A percentile compares a stretch with the other conserved stretches of the same genome.
These are phyloP conservation scores for Rhodocollybia butyracea DNA, from an alignment of 768 basidiomycete genomes.

Conservation along the genomic window DNA sequence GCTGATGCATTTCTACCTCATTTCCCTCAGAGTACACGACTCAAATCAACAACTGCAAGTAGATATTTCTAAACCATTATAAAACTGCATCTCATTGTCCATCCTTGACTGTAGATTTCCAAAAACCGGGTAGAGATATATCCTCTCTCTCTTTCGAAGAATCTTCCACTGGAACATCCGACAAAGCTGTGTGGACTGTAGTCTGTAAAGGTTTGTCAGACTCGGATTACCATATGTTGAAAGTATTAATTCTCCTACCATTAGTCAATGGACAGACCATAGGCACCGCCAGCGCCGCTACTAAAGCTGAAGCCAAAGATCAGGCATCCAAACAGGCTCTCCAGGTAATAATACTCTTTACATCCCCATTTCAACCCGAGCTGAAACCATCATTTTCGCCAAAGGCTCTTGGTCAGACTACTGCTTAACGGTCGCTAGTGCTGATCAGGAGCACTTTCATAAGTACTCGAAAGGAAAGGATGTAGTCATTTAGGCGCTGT, in stretches of 20 bases:
- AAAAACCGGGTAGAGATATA: constrained; percentile 35
- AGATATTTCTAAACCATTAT: neutral
- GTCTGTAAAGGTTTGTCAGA: constrained; percentile 50
- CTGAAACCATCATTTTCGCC: too few relatives aligned
- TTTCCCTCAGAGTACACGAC: neutral
- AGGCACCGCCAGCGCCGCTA: constrained; percentile 42
- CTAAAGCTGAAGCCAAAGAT: constrained; percentile 46
- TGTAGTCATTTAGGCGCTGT: too few relatives aligned
- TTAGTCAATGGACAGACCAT: constrained; percentile 45
- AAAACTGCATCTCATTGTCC: neutral
- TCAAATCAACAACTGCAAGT: constrained; percentile 39
- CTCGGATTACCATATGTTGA: neutral
- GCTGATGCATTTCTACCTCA: too few relatives aligned
- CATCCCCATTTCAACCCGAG: too few relatives aligned
- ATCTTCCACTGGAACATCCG: constrained; percentile 35
- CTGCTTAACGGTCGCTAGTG: neutral
- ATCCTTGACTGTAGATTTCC: constrained; percentile 42
- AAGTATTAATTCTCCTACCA: constrained; percentile 1
- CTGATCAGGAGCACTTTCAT: too few relatives aligned
- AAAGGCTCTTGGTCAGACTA: neutral
- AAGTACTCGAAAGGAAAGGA: too few relatives aligned
- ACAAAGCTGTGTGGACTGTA: constrained; percentile 51
- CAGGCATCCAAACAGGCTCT: constrained; percentile 44
- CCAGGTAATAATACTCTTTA: constrained; percentile 22
- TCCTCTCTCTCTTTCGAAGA: constrained; percentile 51